phyloP scores from a whole-genome alignment of 1,139 yeast species.

The Yamadazyma diospyri region DNA sequence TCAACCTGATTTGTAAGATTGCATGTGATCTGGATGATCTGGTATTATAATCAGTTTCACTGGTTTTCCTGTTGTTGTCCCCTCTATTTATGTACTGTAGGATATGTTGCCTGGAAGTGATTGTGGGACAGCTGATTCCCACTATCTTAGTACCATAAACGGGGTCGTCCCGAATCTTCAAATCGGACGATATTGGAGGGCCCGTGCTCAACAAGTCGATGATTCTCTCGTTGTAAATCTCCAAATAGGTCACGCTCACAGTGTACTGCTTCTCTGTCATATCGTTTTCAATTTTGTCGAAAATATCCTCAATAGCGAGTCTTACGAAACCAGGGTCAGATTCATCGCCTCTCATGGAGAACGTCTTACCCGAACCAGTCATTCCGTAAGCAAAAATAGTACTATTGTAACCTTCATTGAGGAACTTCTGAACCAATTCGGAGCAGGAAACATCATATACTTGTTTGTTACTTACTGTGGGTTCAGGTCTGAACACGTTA shows the following conservation, averaged over 20 bases:
- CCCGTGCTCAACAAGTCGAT: conserved; percentile 55
- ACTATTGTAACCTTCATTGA: conserved; percentile 75
- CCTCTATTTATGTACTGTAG: conserved; percentile 62
- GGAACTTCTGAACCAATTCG: conserved; percentile 59
- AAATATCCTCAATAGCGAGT: conserved; percentile 66
- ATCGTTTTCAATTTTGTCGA: conserved; percentile 41
- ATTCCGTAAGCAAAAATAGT: conserved; percentile 91
- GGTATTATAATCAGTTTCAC: conserved; percentile 83
- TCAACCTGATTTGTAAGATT: conserved; percentile 67
- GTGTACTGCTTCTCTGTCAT: conserved; percentile 28
- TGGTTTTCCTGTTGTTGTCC: conserved; percentile 71
- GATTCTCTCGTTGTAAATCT: conserved; percentile 85
- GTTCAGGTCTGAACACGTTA: conserved; percentile 60
- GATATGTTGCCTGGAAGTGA: conserved; percentile 56
- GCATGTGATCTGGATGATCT: conserved; percentile 93
- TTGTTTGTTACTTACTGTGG: conserved; percentile 44
- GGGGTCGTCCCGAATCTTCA: conserved; percentile 74
- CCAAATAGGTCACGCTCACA: conserved; percentile 70
- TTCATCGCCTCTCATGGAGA: conserved; percentile 77
- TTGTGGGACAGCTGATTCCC: conserved; percentile 67
- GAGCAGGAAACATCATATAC: conserved; percentile 64
- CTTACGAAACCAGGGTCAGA: conserved; percentile 77
- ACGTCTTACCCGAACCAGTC: conserved; percentile 92
- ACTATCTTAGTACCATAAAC: conserved; percentile 69
- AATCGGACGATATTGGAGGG: conserved; percentile 36